Evolutionary conservation across 2,329 filamentous ascomycete species (phyloP).

Genomic region (Elsinoe necatrix): DNA sequence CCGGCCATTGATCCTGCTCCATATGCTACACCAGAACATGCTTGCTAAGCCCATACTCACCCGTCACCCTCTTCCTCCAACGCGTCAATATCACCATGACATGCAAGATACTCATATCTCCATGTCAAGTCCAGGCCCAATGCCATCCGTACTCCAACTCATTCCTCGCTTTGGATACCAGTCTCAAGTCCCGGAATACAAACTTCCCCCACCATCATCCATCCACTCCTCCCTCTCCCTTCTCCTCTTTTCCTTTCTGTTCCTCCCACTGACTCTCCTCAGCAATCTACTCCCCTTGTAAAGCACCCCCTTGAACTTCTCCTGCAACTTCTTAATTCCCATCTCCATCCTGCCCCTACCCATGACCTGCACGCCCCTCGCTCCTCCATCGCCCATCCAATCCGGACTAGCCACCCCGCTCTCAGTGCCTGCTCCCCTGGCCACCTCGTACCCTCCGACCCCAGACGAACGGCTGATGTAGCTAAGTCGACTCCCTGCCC

Average conservation of each 20-base stretch:
- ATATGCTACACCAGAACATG: background rate
- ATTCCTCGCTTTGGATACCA: background rate
- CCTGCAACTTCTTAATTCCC: slow-evolving; percentile 32
- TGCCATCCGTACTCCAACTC: background rate
- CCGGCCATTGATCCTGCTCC: background rate
- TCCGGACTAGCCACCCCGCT: background rate
- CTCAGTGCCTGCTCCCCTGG: slow-evolving; percentile 20
- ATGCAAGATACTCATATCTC: too few species aligned
- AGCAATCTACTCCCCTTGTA: slow-evolving; percentile 30
- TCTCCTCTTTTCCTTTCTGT: slow-evolving; percentile 13
- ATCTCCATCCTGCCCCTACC: slow-evolving; percentile 36
- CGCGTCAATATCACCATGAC: too few species aligned
- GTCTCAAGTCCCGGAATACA: slow-evolving; percentile 14
- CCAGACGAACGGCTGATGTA: slow-evolving; percentile 16
- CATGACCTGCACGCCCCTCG: background rate
- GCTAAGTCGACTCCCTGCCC: slow-evolving; percentile 25
- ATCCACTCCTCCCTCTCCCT: slow-evolving; percentile 24
- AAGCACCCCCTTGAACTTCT: slow-evolving; percentile 31
- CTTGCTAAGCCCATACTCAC: background rate
- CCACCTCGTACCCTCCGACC: slow-evolving; percentile 19
- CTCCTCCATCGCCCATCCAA: slow-evolving; percentile 20
- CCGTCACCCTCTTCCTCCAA: too few species aligned
- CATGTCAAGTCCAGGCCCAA: too few species aligned
- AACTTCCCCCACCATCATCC: slow-evolving; percentile 18
- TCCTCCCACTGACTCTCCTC: slow-evolving; percentile 17